Conservation (phyloP, 177 flowering plant genomes). For the Vitis hybrid region DNA sequence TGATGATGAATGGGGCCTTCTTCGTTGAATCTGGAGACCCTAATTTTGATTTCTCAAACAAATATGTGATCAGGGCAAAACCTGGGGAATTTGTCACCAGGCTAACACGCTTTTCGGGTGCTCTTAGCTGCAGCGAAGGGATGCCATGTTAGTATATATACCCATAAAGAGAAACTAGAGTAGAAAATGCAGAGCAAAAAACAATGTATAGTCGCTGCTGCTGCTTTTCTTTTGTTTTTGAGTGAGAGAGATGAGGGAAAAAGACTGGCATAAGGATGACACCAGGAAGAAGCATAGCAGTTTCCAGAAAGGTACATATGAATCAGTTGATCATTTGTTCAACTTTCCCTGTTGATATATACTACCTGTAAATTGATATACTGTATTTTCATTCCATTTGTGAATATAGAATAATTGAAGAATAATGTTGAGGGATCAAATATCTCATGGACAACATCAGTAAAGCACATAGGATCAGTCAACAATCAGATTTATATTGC, state of each 20-base stretch:
- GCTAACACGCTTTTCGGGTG: slow-evolving; percentile 40
- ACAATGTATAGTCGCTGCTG: background rate
- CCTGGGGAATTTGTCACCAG: slow-evolving; percentile 32
- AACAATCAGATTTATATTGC: no score
- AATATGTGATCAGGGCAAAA: slow-evolving; percentile 27
- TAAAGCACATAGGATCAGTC: no score
- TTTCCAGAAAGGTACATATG: background rate
- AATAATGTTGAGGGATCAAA: no score
- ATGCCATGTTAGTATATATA: slow-evolving; percentile 19
- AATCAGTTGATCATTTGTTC: background rate
- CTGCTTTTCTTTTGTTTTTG: background rate
- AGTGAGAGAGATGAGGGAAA: background rate
- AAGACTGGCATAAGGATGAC: background rate
- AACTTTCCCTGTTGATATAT: no score
- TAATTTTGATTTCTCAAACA: background rate
- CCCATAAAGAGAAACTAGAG: no score
- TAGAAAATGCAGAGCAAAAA: background rate
- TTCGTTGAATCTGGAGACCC: slow-evolving; percentile 48
- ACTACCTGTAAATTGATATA: no score
- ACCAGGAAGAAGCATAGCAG: background rate
- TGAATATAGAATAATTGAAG: no score
- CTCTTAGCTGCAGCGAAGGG: slow-evolving; percentile 22
- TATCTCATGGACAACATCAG: no score
- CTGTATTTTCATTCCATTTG: no score
- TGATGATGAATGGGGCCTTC: slow-evolving; percentile 67